Evolutionary conservation across 805 yeast genomes (phyloP).

Genomic region (Candida ortonii): DNA sequence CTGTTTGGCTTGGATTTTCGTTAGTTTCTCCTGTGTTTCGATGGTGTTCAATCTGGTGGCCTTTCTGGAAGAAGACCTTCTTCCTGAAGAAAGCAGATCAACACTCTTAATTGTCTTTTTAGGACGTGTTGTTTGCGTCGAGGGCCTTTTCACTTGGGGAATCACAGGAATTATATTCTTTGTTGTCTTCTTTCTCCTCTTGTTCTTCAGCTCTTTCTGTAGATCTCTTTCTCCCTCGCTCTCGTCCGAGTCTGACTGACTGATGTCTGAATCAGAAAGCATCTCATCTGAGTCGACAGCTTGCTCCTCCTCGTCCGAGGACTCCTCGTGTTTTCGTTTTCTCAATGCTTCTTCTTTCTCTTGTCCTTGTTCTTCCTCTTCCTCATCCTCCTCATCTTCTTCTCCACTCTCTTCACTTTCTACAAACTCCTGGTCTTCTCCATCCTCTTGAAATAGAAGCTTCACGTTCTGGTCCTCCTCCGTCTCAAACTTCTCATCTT

Average conservation of each 20-base stretch:
- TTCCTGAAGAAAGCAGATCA: constrained; percentile 38
- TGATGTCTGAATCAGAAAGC: constrained; percentile 54
- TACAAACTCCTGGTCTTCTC: constrained; percentile 49
- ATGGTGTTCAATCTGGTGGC: constrained; percentile 76
- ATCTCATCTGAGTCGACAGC: constrained; percentile 43
- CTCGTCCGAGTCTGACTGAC: constrained; percentile 53
- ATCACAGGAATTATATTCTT: constrained; percentile 37
- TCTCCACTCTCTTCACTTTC: constrained; percentile 31
- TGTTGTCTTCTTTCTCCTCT: constrained; percentile 39
- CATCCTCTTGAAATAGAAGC: constrained; percentile 64
- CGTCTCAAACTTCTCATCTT: constrained; percentile 20
- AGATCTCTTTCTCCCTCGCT: constrained; percentile 45
- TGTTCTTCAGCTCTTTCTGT: constrained; percentile 31
- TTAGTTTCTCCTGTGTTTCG: constrained; percentile 69
- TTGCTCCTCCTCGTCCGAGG: constrained; percentile 30
- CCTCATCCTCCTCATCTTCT: constrained; percentile 21
- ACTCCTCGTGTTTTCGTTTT: too few relatives aligned
- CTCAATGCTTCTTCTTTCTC: constrained; percentile 23
- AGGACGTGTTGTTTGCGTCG: constrained; percentile 26
- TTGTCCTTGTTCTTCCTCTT: constrained; percentile 21
- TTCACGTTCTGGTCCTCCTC: constrained; percentile 80
- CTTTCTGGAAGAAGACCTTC: constrained; percentile 75
- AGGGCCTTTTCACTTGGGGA: constrained; percentile 27
- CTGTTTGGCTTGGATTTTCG: constrained; percentile 62
- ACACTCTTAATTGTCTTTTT: constrained; percentile 24